Evolutionary conservation across 2,329 filamentous ascomycete species (phyloP), one percentile per base, ranked within the genome.

Genomic region (Pseudogymnoascus sp.): DNA sequence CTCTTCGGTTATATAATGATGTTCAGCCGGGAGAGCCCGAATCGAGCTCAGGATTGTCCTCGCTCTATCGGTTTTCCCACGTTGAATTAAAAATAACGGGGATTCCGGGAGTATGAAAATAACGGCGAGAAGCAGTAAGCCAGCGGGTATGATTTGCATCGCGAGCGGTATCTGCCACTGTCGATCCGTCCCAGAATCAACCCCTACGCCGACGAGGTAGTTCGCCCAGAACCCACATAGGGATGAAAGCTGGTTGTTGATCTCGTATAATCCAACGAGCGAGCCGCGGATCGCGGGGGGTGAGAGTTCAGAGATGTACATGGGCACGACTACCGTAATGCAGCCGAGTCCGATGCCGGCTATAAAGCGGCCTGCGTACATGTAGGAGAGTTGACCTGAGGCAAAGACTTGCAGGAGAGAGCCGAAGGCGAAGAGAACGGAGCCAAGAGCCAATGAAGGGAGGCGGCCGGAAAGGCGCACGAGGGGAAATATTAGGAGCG

Each of bases 21-120:
- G 44, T 14, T 63, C 42, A 14, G 29, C 31, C 16, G 44, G 31
- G n/a, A 63, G 40, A 38, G 19, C 16, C 14, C 61, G 61, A 26
- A 63, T 26, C 5, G 33, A 63, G 24, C 33, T 26, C n/a, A 63
- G 47, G 21, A 60, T 7, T 56, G 16, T 60, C 16, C 61, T 59
- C 6, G 61, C 61, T 56, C 19, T 24, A 2, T 5, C 29, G n/a
- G 14, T 24, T 33, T 42, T 8, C 31, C 47, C 61, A 14, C 35
- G 26, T 19, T 60, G 31, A 74, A 90, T 83, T 16, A 87, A 76
- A 73, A 78, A 90, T 19, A 88, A 82, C 0, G 88, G 88, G 0
- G 87, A 89, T 72, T 91, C 88, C 7, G 88, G 88, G 2, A 91
- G 80, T 63, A 90, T 65, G 40, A 86, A 67, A 76, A 91, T 31